Evolutionary conservation across 2,329 filamentous ascomycete species (phyloP).

Genomic region (Trichoderma semiorbis): DNA sequence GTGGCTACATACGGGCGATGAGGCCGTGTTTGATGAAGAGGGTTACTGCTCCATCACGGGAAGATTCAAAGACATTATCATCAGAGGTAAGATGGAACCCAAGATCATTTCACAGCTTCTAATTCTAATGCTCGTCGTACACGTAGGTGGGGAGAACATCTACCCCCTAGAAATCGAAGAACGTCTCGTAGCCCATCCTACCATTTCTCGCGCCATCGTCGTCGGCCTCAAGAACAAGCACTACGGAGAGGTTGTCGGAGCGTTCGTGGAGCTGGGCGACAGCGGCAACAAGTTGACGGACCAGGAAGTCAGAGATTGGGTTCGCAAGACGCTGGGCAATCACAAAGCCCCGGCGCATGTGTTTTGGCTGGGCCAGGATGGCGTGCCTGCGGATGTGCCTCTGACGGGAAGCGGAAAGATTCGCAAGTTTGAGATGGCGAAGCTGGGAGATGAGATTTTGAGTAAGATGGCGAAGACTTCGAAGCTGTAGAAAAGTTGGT

Average conservation of each 20-base stretch:
- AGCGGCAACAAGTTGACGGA: conserved; percentile 41
- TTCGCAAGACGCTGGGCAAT: conserved; percentile 56
- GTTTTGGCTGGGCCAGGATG: conserved; percentile 69
- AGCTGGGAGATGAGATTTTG: conserved; percentile 53
- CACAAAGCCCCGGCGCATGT: conserved; percentile 70
- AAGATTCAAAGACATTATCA: conserved; percentile 76
- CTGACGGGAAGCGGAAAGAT: conserved; percentile 72
- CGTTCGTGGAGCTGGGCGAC: conserved; percentile 52
- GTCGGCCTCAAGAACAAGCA: conserved; percentile 66
- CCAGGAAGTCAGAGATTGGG: conserved; percentile 60
- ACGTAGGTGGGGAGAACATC: conserved; percentile 64
- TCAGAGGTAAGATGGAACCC: conserved; percentile 48
- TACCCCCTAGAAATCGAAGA: conserved; percentile 76
- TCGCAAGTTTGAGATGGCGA: conserved; percentile 62
- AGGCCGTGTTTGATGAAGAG: conserved; percentile 63
- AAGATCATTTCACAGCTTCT: neutral
- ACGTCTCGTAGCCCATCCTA: conserved; percentile 61
- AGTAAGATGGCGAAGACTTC: conserved; percentile 44
- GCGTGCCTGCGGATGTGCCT: conserved; percentile 53
- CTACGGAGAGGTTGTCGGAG: conserved; percentile 70
- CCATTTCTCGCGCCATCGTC: conserved; percentile 62
- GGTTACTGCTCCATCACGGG: conserved; percentile 73
- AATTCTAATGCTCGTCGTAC: neutral
- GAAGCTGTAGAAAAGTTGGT: conserved; percentile 40
- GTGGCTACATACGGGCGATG: conserved; percentile 67